Evolutionary conservation across 208 protist species (phyloP).

Genomic region (Leishmania major): DNA sequence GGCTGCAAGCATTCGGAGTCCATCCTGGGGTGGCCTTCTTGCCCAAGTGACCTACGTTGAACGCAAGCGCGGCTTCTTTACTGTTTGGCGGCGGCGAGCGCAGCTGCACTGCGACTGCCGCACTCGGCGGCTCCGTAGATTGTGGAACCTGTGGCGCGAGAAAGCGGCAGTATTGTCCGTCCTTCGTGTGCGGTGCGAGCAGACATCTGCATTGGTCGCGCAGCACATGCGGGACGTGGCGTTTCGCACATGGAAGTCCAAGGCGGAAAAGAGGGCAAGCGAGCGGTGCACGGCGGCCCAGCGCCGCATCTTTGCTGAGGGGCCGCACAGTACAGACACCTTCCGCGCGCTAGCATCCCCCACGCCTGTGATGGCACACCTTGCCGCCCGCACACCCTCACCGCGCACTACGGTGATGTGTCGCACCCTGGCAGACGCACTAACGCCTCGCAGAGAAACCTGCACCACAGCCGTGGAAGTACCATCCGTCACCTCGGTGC

Average conservation of each 20-base stretch:
- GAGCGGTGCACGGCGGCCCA: constrained; percentile 21
- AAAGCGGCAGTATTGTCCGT: background rate
- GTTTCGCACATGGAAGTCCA: constrained; percentile 35
- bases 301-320: constrained; percentile 15
- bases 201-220: background rate
- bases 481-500: background rate
- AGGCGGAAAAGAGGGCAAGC: constrained; percentile 27
- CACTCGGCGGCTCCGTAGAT: background rate
- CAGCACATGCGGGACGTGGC: background rate
- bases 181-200: constrained; percentile 3
- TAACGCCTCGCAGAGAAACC: constrained; percentile 6
- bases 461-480: background rate
- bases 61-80: constrained; percentile 56
- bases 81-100: constrained; percentile 31
- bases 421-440: constrained; percentile 3
- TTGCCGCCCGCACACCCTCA: background rate
- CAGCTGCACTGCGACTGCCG: constrained; percentile 5
- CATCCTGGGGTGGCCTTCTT: constrained; percentile 28
- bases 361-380: background rate
- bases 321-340: constrained; percentile 6
- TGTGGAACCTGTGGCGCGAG: constrained; percentile 11
- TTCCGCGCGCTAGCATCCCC: constrained; percentile 6
- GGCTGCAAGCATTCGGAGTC: constrained; percentile 15
- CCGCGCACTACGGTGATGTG: background rate
- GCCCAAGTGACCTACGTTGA: constrained; percentile 40